Percentiles rank a stretch among this genome's conserved stretches.
phyloP scores from a whole-genome alignment of 2,329 filamentous ascomycete genomes.

The Neoascochyta sp. region DNA sequence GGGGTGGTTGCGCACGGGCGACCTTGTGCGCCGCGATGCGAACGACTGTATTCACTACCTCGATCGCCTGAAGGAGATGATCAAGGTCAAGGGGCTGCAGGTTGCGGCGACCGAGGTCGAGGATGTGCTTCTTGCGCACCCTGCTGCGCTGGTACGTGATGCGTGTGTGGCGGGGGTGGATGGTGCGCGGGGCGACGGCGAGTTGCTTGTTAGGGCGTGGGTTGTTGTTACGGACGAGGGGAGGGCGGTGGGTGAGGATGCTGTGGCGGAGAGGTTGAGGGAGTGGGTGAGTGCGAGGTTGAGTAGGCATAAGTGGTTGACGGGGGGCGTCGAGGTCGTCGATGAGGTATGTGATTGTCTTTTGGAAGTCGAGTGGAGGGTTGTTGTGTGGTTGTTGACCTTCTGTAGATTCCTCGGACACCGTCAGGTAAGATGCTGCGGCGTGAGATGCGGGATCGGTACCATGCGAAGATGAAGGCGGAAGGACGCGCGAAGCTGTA shows the following conservation, averaged over 20 bases:
- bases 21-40: constrained; percentile 26
- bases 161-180: constrained; percentile 33
- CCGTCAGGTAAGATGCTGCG: constrained; percentile 30
- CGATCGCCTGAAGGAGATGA: constrained; percentile 44
- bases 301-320: constrained; percentile 31
- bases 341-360: constrained; percentile 17
- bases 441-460: constrained; percentile 27
- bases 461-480: constrained; percentile 21
- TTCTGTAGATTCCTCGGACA: constrained; percentile 24
- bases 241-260: constrained; percentile 9
- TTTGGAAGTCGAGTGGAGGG: too few species aligned
- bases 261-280: constrained; percentile 17
- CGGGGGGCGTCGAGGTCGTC: constrained; percentile 28
- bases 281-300: constrained; percentile 20
- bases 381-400: background rate
- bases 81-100: constrained; percentile 50
- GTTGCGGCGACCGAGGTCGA: constrained; percentile 51
- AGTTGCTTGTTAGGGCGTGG: constrained; percentile 30
- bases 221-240: constrained; percentile 23
- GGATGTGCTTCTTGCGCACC: constrained; percentile 44
- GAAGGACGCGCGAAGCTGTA: constrained; percentile 19
- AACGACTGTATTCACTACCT: constrained; percentile 27
- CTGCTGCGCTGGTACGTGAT: constrained; percentile 24
- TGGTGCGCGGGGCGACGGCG: constrained; percentile 26
- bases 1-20: constrained; percentile 28